Conservation (phyloP, 176 grass and related monocot species). For the Oryza rufipogon region DNA sequence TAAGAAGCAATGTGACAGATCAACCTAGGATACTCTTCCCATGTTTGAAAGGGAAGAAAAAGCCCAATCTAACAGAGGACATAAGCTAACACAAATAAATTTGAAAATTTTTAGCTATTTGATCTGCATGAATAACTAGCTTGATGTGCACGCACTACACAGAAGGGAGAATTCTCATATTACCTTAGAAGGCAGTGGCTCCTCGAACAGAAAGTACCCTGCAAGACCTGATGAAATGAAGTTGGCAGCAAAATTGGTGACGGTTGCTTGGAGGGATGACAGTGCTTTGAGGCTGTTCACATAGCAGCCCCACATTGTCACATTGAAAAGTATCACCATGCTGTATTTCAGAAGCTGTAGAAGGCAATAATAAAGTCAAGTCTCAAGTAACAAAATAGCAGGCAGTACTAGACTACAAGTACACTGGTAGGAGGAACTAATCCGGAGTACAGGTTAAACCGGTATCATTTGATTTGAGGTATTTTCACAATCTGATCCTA, state of each 20-base stretch:
- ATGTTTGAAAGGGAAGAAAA: not conserved
- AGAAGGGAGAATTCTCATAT: not conserved
- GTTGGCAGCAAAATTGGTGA: constrained; percentile 91
- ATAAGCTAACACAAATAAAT: constrained; percentile 11
- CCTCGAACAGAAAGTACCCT: constrained; percentile 80
- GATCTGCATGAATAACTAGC: not conserved
- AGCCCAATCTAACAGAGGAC: not conserved
- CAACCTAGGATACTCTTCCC: not conserved
- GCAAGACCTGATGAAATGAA: constrained; percentile 90
- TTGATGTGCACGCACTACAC: not conserved
- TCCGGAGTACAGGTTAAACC: not conserved
- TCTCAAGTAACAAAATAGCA: constrained; percentile 10
- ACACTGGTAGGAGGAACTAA: not conserved
- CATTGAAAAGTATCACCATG: constrained; percentile 75
- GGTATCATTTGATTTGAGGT: too few relatives aligned
- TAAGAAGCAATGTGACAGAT: not conserved
- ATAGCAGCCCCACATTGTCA: constrained; percentile 94
- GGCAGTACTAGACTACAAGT: not conserved
- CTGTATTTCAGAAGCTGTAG: constrained; percentile 73
- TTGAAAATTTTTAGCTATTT: not conserved
- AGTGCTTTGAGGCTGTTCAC: constrained; percentile 86
- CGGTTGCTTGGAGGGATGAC: constrained; percentile 85
- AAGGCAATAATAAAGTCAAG: constrained; percentile 12
- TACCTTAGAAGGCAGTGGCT: constrained; percentile 85
- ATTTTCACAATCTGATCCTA: not conserved